These are phyloP conservation scores for Plasmopara viticola DNA, from an alignment of 352 stramenopile genomes.

Conservation along the genomic window DNA sequence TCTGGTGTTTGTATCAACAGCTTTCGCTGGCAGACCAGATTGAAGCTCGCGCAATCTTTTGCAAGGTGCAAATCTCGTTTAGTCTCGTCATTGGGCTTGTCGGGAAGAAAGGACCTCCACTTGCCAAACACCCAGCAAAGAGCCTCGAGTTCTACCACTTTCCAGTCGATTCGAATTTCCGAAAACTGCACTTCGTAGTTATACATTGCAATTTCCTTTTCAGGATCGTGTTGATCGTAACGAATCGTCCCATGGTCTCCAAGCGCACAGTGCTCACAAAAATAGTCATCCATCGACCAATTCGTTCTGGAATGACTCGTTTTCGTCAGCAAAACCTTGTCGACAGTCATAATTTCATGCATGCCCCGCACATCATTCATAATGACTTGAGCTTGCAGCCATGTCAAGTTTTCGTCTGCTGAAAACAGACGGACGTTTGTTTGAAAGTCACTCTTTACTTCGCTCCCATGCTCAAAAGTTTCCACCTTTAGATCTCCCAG, in stretches of 20 bases:
- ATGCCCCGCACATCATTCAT: slow-evolving; percentile 13
- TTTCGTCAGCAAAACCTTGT: slow-evolving; percentile 29
- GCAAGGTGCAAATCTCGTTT: slow-evolving; percentile 28
- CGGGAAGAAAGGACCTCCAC: slow-evolving; percentile 69
- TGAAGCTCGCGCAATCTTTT: slow-evolving; percentile 16
- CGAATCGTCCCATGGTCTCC: slow-evolving; percentile 10
- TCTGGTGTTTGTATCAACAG: slow-evolving; percentile 25
- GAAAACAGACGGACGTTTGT: slow-evolving; percentile 37
- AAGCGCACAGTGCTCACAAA: slow-evolving; percentile 34
- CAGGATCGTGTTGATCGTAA: slow-evolving; percentile 17
- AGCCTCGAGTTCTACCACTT: slow-evolving; percentile 52
- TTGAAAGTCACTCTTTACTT: slow-evolving; percentile 29
- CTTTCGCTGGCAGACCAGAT: slow-evolving; percentile 27
- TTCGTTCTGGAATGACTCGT: slow-evolving; percentile 43
- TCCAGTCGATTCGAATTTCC: slow-evolving; percentile 40
- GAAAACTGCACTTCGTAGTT: slow-evolving; percentile 49
- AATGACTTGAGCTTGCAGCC: slow-evolving; percentile 27
- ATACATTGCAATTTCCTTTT: slow-evolving; percentile 61
- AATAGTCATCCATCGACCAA: slow-evolving; percentile 43
- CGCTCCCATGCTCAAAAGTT: slow-evolving; percentile 30
- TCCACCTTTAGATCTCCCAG: slow-evolving; percentile 28
- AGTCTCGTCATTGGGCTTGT: slow-evolving; percentile 16
- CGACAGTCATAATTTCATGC: slow-evolving; percentile 42
- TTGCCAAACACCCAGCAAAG: slow-evolving; percentile 67
- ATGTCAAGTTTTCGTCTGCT: slow-evolving; percentile 18